Evolutionary conservation across 495 filamentous ascomycete species (phyloP).

Genomic region (Aspergillus biplanus): DNA sequence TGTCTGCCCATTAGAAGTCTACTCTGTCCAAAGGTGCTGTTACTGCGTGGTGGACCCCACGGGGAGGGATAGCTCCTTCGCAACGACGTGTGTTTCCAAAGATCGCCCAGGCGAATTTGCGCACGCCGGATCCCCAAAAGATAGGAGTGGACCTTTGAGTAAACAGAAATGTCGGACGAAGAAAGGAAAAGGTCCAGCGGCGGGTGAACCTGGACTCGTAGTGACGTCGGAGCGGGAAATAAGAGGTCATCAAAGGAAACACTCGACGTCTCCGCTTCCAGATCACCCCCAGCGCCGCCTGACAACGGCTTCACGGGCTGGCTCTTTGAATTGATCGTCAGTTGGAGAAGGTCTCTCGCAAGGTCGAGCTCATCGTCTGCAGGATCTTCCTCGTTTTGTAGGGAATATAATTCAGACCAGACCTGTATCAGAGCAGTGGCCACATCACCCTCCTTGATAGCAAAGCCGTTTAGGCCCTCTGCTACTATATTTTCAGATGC

Average conservation of each 20-base stretch:
- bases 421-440: slow-evolving; percentile 70
- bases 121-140: slow-evolving; percentile 80
- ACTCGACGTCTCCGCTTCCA: slow-evolving; percentile 35
- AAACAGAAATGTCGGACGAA: slow-evolving; percentile 70
- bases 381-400: slow-evolving; percentile 74
- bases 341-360: slow-evolving; percentile 72
- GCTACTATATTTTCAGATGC: slow-evolving; percentile 27
- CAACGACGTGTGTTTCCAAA: slow-evolving; percentile 82
- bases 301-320: slow-evolving; percentile 37
- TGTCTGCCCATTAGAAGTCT: slow-evolving; percentile 59
- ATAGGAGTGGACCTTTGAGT: slow-evolving; percentile 85
- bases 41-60: slow-evolving; percentile 64
- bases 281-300: slow-evolving; percentile 36
- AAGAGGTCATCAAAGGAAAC: slow-evolving; percentile 76
- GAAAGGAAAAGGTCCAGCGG: slow-evolving; percentile 88
- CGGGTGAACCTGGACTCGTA: slow-evolving; percentile 74
- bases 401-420: slow-evolving; percentile 74
- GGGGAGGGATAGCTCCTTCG: slow-evolving; percentile 76
- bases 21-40: slow-evolving; percentile 57
- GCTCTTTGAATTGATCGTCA: slow-evolving; percentile 56
- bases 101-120: slow-evolving; percentile 75
- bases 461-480: slow-evolving; percentile 54
- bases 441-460: slow-evolving; percentile 87
- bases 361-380: slow-evolving; percentile 77
- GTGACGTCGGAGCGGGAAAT: slow-evolving; percentile 71